phyloP scores from a whole-genome alignment of 495 filamentous ascomycete species.

The Jackrogersella multiformis region DNA sequence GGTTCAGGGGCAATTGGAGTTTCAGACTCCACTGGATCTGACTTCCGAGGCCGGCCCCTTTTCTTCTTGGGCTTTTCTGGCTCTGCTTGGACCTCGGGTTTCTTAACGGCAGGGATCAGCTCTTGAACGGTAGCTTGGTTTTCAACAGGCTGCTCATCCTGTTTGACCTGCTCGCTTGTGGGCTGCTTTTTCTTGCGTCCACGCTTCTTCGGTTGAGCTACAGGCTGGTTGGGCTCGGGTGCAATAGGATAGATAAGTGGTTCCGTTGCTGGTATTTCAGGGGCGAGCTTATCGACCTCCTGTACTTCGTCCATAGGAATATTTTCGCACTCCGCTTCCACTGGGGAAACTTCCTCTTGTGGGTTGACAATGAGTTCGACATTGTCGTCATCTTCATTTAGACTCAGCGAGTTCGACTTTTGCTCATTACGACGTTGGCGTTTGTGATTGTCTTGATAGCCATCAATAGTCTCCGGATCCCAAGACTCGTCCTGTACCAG shows the following conservation, averaged over 20 bases:
- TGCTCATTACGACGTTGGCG: conserved; percentile 19
- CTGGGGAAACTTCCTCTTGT: background rate
- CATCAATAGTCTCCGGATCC: conserved; percentile 3
- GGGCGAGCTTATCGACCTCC: background rate
- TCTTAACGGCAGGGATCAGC: background rate
- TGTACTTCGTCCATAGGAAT: conserved; percentile 3
- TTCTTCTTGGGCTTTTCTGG: conserved; percentile 41
- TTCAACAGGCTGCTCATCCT: conserved; percentile 8
- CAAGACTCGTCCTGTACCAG: conserved; percentile 20
- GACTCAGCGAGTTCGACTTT: background rate
- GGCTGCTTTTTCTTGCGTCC: conserved; percentile 45
- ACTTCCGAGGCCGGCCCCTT: conserved; percentile 42
- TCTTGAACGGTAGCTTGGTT: conserved; percentile 6
- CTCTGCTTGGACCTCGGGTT: conserved; percentile 13
- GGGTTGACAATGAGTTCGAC: conserved; percentile 24
- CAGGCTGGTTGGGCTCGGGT: conserved; percentile 4
- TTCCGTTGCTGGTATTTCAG: conserved; percentile 20
- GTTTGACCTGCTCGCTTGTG: background rate
- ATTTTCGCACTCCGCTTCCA: background rate
- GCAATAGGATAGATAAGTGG: conserved; percentile 3
- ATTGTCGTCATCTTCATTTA: conserved; percentile 18
- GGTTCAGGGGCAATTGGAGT: background rate
- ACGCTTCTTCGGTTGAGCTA: conserved; percentile 38
- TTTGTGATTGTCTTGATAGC: conserved; percentile 21
- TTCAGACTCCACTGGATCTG: conserved; percentile 28